Evolutionary conservation across 2,329 filamentous ascomycete species (phyloP).

Genomic region (Cladosporium sp.): DNA sequence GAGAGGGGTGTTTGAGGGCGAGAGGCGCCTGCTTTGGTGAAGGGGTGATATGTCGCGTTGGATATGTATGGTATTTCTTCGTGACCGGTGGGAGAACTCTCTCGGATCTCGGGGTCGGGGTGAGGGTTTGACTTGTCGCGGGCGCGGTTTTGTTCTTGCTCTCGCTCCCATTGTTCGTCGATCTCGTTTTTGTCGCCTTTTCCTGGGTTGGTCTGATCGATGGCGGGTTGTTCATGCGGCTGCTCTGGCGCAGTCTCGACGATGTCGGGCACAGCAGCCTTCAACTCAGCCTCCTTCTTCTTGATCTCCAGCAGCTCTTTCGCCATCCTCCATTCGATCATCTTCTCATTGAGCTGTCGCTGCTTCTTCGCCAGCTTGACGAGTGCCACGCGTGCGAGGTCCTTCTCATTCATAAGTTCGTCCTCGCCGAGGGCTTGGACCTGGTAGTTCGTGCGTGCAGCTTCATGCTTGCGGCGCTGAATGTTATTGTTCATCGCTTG

Average conservation of each 20-base stretch:
- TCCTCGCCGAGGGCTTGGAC: not conserved
- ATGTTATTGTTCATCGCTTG: not conserved
- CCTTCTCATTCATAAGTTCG: not conserved
- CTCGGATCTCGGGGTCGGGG: not conserved
- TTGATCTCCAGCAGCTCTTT: not conserved
- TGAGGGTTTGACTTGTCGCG: not conserved
- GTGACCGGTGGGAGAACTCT: not conserved
- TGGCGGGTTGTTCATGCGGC: not conserved
- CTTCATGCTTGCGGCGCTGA: not conserved
- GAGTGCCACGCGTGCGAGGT: not conserved
- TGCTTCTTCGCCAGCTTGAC: not conserved
- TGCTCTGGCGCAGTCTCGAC: not conserved
- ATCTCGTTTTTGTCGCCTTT: not conserved
- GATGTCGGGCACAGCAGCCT: too few relatives aligned
- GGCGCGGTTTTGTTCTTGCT: slow-evolving; percentile 4
- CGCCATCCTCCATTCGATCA: not conserved
- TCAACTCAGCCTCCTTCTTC: slow-evolving; percentile 4
- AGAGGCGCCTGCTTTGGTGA: not conserved
- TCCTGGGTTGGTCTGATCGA: not conserved
- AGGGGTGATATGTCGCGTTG: not conserved
- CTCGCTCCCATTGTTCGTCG: slow-evolving; percentile 3
- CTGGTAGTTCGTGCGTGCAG: slow-evolving; percentile 4
- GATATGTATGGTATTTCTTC: not conserved
- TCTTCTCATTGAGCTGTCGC: not conserved
- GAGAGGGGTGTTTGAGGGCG: not conserved